Percentiles rank a stretch among this genome's conserved stretches.
phyloP scores from a whole-genome alignment of 148 eudicot species.

The Vaccinium vitisidaea region DNA sequence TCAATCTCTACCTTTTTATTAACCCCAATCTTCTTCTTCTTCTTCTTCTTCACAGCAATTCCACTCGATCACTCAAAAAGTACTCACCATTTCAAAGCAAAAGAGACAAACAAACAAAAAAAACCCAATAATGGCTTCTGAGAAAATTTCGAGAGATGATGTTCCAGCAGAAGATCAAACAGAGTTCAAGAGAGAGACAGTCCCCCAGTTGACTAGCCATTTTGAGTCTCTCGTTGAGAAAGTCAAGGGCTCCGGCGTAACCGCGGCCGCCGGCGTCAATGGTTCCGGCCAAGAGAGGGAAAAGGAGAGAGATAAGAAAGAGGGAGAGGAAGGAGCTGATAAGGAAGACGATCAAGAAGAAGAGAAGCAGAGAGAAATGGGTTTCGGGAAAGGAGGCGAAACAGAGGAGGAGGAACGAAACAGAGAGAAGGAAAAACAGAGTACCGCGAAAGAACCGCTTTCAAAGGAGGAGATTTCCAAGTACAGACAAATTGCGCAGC shows the following conservation, averaged over 20 bases:
- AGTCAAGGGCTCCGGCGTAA: background rate
- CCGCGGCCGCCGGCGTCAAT: background rate
- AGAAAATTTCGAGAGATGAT: conserved; percentile 46
- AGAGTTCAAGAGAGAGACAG: conserved; percentile 46
- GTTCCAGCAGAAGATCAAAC: conserved; percentile 35
- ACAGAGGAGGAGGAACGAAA: background rate
- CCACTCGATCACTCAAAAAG: background rate
- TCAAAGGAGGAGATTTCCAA: conserved; percentile 51
- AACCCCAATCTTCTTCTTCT: background rate
- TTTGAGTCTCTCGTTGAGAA: conserved; percentile 45
- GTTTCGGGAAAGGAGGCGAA: background rate
- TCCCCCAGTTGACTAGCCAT: conserved; percentile 51
- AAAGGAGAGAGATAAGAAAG: background rate
- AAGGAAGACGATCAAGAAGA: background rate
- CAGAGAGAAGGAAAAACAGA: background rate
- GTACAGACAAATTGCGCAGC: conserved; percentile 66
- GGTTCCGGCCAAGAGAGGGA: background rate
- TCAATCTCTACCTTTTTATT: background rate
- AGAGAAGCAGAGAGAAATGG: background rate
- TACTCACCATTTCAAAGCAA: background rate
- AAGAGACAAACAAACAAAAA: background rate
- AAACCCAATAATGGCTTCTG: conserved; percentile 46
- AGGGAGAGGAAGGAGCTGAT: background rate
- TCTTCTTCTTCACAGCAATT: background rate
- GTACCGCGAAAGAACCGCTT: background rate